Evolutionary conservation across 2,329 filamentous ascomycete species (phyloP), one percentile per base, ranked within the genome.

Genomic region (Fusarium liriodendri): DNA sequence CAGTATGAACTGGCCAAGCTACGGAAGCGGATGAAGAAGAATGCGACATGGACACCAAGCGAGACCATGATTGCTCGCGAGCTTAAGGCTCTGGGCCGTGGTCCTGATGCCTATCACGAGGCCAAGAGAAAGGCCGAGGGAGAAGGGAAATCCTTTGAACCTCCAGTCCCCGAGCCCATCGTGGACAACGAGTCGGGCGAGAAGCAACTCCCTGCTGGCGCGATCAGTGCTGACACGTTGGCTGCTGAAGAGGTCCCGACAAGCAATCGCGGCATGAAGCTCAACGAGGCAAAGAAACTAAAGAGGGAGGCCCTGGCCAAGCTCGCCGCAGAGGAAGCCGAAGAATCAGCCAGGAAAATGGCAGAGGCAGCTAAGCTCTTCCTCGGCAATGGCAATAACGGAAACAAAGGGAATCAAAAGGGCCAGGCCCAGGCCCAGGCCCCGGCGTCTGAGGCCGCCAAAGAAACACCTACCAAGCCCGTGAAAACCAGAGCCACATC

Each of bases 1-100:
- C 84, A 87, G 18, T 92, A 89, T 71, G 91, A 93, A 79, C 85
- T 93, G 55, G 91, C 90, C 1, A 89, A 91, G 72, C 86, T 97
- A 9, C 87, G 94, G 69, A 97, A 97, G 83, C 89, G 93, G 20
- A 97, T 97, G 94, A 97, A 97, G 88, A 97, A 97, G 87, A 97
- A 97, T 78, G 93, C 94, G 0, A 92, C 94, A 6, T 97, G 94
- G 94, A 91, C 90, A 4, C 94, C 94, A 0, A 95, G 93, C 72
- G 93, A 94, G 76, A 95, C 94, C 0, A 97, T 97, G 94, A 94
- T 96, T 72, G 90, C 93, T 18, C 88, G 94, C 33, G 94, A 96
- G 82, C 88, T 97, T 1, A 93, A 93, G 80, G 86, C 87, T 22
- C 87, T 94, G 20, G 91, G 91, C 1, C 91, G 94, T 52, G 91